phyloP scores from a whole-genome alignment of 805 yeast species.

The Metschnikowia koreensis region DNA sequence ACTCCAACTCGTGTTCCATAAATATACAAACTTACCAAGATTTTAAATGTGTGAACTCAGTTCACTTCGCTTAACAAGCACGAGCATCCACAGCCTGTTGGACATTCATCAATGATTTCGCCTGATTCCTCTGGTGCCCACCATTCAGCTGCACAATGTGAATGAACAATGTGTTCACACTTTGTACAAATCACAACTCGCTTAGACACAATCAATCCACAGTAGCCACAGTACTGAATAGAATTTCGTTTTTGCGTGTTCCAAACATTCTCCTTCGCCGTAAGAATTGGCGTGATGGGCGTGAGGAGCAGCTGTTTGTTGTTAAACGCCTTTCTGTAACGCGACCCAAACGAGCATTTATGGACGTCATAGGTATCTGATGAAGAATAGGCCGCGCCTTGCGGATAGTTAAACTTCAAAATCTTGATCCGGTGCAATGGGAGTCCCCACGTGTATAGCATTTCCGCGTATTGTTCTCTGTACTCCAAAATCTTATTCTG shows the following conservation, averaged over 20 bases:
- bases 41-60: background rate
- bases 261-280: slow-evolving; percentile 31
- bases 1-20: slow-evolving; percentile 42
- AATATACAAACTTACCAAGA: background rate
- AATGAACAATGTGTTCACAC: slow-evolving; percentile 80
- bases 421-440: slow-evolving; percentile 78
- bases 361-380: slow-evolving; percentile 30
- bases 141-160: slow-evolving; percentile 73
- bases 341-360: slow-evolving; percentile 33
- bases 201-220: slow-evolving; percentile 59
- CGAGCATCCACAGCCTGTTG: slow-evolving; percentile 20
- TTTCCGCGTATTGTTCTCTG: slow-evolving; percentile 71
- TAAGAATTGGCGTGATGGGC: slow-evolving; percentile 25
- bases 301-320: slow-evolving; percentile 23
- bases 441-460: slow-evolving; percentile 80
- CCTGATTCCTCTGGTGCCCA: slow-evolving; percentile 9
- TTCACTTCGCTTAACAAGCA: slow-evolving; percentile 10
- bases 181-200: slow-evolving; percentile 63
- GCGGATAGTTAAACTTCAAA: slow-evolving; percentile 60
- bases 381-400: slow-evolving; percentile 1
- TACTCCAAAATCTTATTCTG: slow-evolving; percentile 37
- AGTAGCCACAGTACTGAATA: slow-evolving; percentile 57
- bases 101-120: slow-evolving; percentile 12
- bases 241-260: slow-evolving; percentile 23
- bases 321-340: slow-evolving; percentile 21